These are phyloP conservation scores for Septoria petroselini DNA, from an alignment of 2,329 filamentous ascomycete genomes.

Conservation along the genomic window DNA sequence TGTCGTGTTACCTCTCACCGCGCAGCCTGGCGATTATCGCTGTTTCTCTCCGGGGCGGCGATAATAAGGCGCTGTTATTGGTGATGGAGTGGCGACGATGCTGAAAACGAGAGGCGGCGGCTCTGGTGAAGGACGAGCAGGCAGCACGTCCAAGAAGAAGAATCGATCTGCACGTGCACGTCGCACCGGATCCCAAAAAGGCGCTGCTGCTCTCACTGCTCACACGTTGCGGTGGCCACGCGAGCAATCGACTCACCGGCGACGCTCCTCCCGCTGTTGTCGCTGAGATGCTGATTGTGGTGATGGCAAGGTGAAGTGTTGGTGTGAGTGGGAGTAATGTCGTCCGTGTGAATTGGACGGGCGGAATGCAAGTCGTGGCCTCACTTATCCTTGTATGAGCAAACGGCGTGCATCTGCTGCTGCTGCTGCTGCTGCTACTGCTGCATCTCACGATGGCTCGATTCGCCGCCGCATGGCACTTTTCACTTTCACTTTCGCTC, in stretches of 20 bases:
- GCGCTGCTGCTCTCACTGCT: no score
- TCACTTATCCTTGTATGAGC: background rate
- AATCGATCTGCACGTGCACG: background rate
- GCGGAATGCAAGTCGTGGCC: no score
- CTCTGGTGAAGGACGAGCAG: background rate
- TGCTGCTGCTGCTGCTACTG: no score
- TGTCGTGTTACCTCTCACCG: background rate
- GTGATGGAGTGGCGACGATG: background rate
- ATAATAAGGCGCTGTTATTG: background rate
- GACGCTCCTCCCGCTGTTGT: background rate
- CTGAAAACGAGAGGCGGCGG: background rate
- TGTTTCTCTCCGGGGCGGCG: background rate
- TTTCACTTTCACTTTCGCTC: background rate
- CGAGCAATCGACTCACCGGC: constrained; percentile 7
- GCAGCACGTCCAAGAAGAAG: background rate
- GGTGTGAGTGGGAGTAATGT: no score
- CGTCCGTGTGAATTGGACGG: no score
- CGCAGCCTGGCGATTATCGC: background rate
- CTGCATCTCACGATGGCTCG: background rate
- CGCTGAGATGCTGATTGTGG: background rate
- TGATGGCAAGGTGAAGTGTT: background rate
- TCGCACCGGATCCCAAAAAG: background rate
- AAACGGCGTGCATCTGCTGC: no score
- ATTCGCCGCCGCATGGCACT: background rate
- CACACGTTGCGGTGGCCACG: constrained; percentile 1